Base-by-base conservation (phyloP, 805 yeast genomes). In the Schwanniomyces yamadae region DNA sequence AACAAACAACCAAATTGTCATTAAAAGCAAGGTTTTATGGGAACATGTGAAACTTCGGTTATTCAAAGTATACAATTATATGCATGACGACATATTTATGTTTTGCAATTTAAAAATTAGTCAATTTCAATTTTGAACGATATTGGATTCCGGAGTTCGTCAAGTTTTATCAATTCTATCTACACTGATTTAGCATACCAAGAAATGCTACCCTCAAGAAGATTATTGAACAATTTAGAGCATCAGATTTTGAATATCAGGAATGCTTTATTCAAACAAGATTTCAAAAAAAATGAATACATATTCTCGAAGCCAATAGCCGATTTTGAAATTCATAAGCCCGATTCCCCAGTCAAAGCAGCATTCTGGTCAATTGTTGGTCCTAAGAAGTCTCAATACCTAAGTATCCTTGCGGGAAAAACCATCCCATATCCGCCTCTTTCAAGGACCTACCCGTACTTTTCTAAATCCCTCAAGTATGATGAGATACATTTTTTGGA, bases 361-460 rank as follows among this genome's bases (percentile, higher is more conserved):
- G 42, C 57, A 8, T 50, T 44, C 18, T 65, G 65, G 66, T 58
- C 60, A 6, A 41, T 66, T 8, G 31, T 53, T 12, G 75, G 73
- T 3, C 54, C 81, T 1, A 47, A 57, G 18, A 84, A 82, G 56
- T 59, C 80, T 1, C 69, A 67, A 13, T 65, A 86, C 16, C 59
- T 86, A 18, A 68, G 70, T 32, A 62, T 74, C 1, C 41, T 85
- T n/a, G 73, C 86, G 0, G 80, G 82, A 3, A 69, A 74, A 29
- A 73, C 66, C 45, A 44, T 75, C 6, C 59, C 78, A 0, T 66
- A 60, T 2, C 88, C 89, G 1, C 66, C 79, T 0, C 46, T 62
- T 2, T 59, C 80, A 0, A 59, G 89, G 31, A 50, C 61, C 1
- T 84, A 77, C 46, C 89, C 93, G 0, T 63, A 64, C 22, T 48